Evolutionary conservation across 352 stramenopile genomes (phyloP).

Genomic region (Ophiocytium majus): DNA sequence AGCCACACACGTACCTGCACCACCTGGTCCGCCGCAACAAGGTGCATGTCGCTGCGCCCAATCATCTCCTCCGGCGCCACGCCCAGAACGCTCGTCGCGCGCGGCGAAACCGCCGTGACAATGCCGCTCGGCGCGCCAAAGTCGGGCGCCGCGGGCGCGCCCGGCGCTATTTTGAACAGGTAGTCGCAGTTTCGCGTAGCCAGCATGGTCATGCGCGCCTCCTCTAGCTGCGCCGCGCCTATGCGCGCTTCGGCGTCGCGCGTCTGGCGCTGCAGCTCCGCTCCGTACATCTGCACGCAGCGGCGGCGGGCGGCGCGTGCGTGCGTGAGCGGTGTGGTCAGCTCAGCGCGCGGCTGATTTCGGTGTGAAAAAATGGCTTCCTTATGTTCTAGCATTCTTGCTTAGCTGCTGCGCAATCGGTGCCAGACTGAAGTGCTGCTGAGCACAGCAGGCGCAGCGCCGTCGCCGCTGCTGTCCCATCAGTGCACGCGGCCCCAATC

Average conservation of each 20-base stretch:
- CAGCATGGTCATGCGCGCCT: constrained; percentile 1
- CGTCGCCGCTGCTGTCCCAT: too few relatives aligned
- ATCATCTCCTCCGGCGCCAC: not conserved
- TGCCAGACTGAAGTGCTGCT: too few relatives aligned
- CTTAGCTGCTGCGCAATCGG: too few relatives aligned
- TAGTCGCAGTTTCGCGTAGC: constrained; percentile 14
- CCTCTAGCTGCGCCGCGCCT: not conserved
- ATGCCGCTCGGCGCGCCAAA: not conserved
- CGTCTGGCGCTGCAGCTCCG: constrained; percentile 3
- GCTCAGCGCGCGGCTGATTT: too few relatives aligned
- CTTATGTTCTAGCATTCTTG: too few relatives aligned
- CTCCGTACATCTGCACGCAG: not conserved
- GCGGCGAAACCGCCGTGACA: not conserved
- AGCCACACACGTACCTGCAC: constrained; percentile 10
- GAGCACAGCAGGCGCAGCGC: too few relatives aligned
- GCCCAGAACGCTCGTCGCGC: not conserved
- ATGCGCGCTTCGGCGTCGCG: not conserved
- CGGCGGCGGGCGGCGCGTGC: not conserved
- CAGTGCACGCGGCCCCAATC: too few relatives aligned
- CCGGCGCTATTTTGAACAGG: not conserved
- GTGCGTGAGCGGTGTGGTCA: too few relatives aligned
- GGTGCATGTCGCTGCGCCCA: not conserved
- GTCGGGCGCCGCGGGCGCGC: not conserved
- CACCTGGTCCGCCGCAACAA: not conserved
- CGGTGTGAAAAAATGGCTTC: too few relatives aligned